A percentile compares a stretch with the other conserved stretches of the same genome.
Conservation (phyloP, 805 yeast genomes). For the Candida insectalens region DNA sequence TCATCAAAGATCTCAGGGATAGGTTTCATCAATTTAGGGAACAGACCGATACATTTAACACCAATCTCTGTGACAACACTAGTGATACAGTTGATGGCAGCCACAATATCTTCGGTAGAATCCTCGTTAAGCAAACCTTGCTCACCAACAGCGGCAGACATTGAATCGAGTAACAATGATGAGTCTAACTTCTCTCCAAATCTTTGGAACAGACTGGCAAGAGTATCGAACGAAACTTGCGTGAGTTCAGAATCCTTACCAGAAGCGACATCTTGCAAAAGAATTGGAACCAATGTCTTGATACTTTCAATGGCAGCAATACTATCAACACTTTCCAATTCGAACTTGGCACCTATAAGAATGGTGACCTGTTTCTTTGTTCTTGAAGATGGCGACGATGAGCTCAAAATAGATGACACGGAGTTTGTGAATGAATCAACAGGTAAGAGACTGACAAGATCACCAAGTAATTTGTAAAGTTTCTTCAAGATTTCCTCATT, state of each 20-base stretch:
- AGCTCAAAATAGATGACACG: conserved; percentile 31
- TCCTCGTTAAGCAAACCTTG: conserved; percentile 40
- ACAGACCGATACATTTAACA: conserved; percentile 73
- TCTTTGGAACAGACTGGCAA: conserved; percentile 52
- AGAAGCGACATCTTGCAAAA: conserved; percentile 30
- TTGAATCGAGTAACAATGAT: conserved; percentile 35
- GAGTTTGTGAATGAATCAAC: conserved; percentile 62
- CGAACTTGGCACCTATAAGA: conserved; percentile 60
- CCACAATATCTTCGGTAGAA: conserved; percentile 53
- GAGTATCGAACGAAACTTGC: conserved; percentile 62
- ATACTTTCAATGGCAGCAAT: conserved; percentile 41
- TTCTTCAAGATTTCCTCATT: conserved; percentile 28
- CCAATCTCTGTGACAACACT: conserved; percentile 69
- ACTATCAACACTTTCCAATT: conserved; percentile 50
- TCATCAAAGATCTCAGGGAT: conserved; percentile 49
- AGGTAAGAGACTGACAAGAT: conserved; percentile 64
- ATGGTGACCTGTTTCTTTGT: conserved; percentile 54
- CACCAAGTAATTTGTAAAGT: conserved; percentile 49
- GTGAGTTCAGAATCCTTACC: conserved; percentile 38
- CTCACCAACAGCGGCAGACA: conserved; percentile 39
- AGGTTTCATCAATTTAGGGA: conserved; percentile 79
- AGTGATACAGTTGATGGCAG: conserved; percentile 66
- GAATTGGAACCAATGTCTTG: conserved; percentile 36
- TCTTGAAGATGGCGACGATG: conserved; percentile 30
- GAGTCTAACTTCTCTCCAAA: conserved; percentile 45